These are phyloP conservation scores for Bipolaris zeicola DNA, from an alignment of 2,329 filamentous ascomycete genomes.

Conservation along the genomic window DNA sequence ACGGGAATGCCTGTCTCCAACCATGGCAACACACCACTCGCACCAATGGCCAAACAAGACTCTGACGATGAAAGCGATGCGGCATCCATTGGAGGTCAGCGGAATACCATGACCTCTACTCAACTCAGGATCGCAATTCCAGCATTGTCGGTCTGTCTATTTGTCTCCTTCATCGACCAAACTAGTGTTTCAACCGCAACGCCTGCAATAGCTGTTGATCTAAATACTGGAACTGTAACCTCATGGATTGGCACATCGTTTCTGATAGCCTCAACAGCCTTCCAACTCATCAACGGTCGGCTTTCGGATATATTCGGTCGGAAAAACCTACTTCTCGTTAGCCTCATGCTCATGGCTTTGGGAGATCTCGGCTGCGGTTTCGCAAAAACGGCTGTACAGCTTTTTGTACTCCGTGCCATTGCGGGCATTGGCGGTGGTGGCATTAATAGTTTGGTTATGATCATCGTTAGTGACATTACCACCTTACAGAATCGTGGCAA, in stretches of 20 bases:
- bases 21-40: neutral
- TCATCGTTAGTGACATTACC: constrained; percentile 46
- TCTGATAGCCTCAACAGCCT: constrained; percentile 64
- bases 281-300: constrained; percentile 68
- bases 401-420: constrained; percentile 65
- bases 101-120: constrained; percentile 60
- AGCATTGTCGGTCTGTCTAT: constrained; percentile 58
- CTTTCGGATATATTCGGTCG: constrained; percentile 65
- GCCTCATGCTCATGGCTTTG: constrained; percentile 60
- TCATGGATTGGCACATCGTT: constrained; percentile 61
- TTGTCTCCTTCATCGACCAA: constrained; percentile 64
- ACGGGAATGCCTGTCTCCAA: neutral
- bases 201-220: constrained; percentile 42
- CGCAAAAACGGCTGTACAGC: constrained; percentile 59
- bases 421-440: constrained; percentile 67
- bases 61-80: constrained; percentile 15
- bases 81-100: constrained; percentile 50
- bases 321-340: constrained; percentile 53
- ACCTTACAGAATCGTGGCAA: constrained; percentile 45
- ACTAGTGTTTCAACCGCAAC: constrained; percentile 58
- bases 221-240: constrained; percentile 55
- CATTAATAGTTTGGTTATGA: constrained; percentile 52
- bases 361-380: constrained; percentile 66
- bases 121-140: constrained; percentile 60
- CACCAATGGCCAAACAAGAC: neutral